phyloP scores from a whole-genome alignment of 306 rosid species.

The Quercus alba region DNA sequence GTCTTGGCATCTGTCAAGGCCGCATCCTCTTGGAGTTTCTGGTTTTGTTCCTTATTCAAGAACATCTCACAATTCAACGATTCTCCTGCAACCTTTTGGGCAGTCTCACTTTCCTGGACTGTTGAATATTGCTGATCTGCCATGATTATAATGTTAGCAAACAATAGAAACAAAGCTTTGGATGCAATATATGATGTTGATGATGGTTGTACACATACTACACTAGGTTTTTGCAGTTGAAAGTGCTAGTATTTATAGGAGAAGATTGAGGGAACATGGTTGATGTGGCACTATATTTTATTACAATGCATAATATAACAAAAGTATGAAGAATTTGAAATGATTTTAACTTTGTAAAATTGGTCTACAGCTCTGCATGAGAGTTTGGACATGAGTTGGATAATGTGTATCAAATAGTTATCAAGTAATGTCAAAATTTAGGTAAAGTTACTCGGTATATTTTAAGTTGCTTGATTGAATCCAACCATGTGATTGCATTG shows the following conservation, averaged over 20 bases:
- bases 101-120: constrained; percentile 9
- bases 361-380: not conserved
- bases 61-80: constrained; percentile 16
- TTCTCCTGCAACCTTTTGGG: constrained; percentile 20
- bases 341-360: not conserved
- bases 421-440: not conserved
- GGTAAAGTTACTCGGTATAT: no score
- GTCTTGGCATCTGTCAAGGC: not conserved
- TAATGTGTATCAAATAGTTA: no score
- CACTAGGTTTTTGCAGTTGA: not conserved
- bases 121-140: constrained; percentile 24
- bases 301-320: not conserved
- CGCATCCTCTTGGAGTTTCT: not conserved
- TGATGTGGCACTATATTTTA: not conserved
- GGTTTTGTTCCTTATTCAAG: constrained; percentile 10
- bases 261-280: not conserved
- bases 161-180: not conserved
- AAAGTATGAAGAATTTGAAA: not conserved
- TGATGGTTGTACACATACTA: no score
- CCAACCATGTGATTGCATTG: no score
- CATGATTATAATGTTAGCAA: constrained; percentile 14
- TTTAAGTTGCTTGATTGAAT: no score
- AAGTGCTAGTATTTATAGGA: constrained; percentile 10
- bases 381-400: no score
- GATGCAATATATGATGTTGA: not conserved